Base-by-base conservation (phyloP, 1,284 basidiomycete species). In the Boletus holoroseus region DNA sequence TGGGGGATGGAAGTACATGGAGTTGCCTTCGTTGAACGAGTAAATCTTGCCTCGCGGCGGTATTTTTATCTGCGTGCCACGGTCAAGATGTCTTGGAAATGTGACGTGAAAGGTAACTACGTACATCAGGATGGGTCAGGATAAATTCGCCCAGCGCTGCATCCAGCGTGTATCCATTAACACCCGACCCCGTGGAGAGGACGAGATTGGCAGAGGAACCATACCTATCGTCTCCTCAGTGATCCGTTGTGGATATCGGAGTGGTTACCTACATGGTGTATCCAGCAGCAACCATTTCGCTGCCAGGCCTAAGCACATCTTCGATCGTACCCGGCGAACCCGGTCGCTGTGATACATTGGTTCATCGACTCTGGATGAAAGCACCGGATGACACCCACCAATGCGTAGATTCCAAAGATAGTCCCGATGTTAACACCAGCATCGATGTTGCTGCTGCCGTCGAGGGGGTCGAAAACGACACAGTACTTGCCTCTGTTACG, bases 351-450 rank as follows among this genome's bases (percentile, higher is more conserved):
- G 43, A 36, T 15, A 24, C 18, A 41, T 27, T 18, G 54, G 44
- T 2, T 15, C 7, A 27, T 47, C 27, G 18, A n/a, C 42, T n/a
- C 13, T 13, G 15, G 15, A 30, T 7, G 36, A 20, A 20, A 41
- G 26, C 12, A 38, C 26, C 12, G 2, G 20, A 35, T 6, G n/a
- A 39, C 38, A 74, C 83, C 57, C 61, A 91, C 91, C 59, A 96
- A 76, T 64, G 85, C 83, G 77, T 99, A 99, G 63, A 99, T 88
- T 53, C 96, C 96, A 70, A 99, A 99, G 76, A 99, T 99, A 53
- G 96, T 99, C 39, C 96, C 96, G 67, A 99, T 96, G 74, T 99
- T 99, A 58, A 99, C 96, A 84, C 95, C 96, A 58, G 96, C 96
- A 70, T 99, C 96, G 72, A 99, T 99, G 76, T 99, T 99, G 74